Base-by-base conservation (phyloP, 139 green algal species). In the Tetraselmis striata region DNA sequence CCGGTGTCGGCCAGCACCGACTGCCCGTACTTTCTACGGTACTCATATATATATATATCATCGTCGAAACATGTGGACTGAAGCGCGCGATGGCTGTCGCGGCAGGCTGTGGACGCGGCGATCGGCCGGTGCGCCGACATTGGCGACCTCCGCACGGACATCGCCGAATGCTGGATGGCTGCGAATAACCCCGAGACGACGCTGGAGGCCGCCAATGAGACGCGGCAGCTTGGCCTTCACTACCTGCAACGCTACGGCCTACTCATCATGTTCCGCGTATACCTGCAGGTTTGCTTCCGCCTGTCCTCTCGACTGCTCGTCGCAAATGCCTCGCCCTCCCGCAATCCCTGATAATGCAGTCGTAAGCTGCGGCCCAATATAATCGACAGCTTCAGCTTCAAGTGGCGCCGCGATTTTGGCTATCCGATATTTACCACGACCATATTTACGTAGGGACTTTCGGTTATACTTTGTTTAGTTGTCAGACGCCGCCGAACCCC, bases 161-260 rank as follows among this genome's bases (percentile, higher is more conserved):
- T 96, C 76, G 45, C 85, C 23, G 80, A 82, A 59, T 95, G 89
- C 79, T 90, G 91, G 85, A 78, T 86, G 31, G 82, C 83, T 1
- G 75, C 84, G 30, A 81, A 86, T 25, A 25, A 85, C 59, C 76
- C 59, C 28, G 77, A 80, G 24, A 79, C 59, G 23, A 78, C 79
- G 23, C 82, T 77, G 31, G 29, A 29, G 27, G 59, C 30, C 32
- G 81, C 31, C 25, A 1, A 28, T 45, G 81, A 87, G 74, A 75
- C 94, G 0, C 87, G 92, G 25, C 88, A 94, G 32, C 89, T 98
- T 32, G 95, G 94, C 18, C 84, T 97, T 83, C 94, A 98, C 87
- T 98, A 98, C 90, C 91, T 98, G 30, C 91, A 95, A 87, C 87
- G 95, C 81, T 97, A 98, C 85, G 96, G 96, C 82, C 91, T 93